Conservation (phyloP, 2,329 filamentous ascomycete species). For the Sporothrix pseudoabietina region DNA sequence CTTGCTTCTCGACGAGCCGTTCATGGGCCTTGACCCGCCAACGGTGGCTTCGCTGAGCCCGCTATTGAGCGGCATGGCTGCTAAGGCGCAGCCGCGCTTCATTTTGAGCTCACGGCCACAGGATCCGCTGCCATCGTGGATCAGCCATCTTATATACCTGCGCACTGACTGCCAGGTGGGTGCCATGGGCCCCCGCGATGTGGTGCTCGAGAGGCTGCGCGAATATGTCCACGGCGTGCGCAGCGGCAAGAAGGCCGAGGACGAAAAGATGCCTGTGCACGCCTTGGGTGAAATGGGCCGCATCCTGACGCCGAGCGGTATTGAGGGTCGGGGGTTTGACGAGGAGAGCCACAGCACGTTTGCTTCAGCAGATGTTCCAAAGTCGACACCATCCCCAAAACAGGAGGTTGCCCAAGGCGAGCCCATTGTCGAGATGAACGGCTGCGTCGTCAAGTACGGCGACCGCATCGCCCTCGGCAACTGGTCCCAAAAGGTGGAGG, state of each 20-base stretch:
- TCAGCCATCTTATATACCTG: conserved; percentile 78
- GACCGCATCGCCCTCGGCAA: conserved; percentile 76
- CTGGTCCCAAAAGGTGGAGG: conserved; percentile 66
- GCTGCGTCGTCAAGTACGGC: conserved; percentile 79
- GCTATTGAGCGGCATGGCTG: conserved; percentile 69
- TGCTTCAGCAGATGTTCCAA: neutral
- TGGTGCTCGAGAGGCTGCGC: conserved; percentile 59
- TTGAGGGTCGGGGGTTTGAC: conserved; percentile 44
- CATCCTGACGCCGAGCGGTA: conserved; percentile 47
- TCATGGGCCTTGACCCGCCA: conserved; percentile 91
- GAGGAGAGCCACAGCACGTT: conserved; percentile 33
- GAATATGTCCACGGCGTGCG: conserved; percentile 53
- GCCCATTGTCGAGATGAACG: conserved; percentile 81
- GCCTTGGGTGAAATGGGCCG: conserved; percentile 55
- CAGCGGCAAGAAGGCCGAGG: conserved; percentile 49
- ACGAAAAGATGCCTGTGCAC: conserved; percentile 52
- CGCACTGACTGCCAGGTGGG: conserved; percentile 66
- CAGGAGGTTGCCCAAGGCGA: conserved; percentile 53
- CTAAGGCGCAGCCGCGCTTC: conserved; percentile 67
- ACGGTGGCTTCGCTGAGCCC: conserved; percentile 72
- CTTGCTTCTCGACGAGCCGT: conserved; percentile 86
- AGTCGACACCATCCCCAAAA: conserved; percentile 32
- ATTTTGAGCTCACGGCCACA: conserved; percentile 80
- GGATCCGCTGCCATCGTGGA: conserved; percentile 85
- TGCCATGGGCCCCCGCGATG: conserved; percentile 64